These are phyloP conservation scores for Sphaerulina vaccinii DNA, from an alignment of 2,329 filamentous ascomycete genomes.

Conservation along the genomic window DNA sequence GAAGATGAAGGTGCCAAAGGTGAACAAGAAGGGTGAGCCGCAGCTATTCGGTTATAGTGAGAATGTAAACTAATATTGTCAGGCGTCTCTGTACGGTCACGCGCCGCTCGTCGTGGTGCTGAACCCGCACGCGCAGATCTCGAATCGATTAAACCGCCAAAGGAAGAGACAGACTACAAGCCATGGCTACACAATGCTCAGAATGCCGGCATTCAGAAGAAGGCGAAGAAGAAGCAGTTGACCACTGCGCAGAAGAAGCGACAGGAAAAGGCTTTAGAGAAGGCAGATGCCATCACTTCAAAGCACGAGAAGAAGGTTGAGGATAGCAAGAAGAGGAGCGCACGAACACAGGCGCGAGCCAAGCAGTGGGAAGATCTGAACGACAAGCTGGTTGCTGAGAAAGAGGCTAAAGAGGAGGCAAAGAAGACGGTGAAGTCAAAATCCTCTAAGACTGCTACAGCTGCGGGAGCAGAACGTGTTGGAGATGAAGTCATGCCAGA, in stretches of 20 bases:
- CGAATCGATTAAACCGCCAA: conserved; percentile 45
- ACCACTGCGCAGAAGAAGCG: conserved; percentile 55
- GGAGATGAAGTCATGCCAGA: conserved; percentile 21
- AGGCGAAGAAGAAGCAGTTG: conserved; percentile 57
- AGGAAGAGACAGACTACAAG: conserved; percentile 51
- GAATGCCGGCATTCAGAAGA: conserved; percentile 68
- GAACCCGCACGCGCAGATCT: conserved; percentile 57
- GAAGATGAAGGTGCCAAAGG: conserved; percentile 50
- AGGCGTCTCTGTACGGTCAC: conserved; percentile 69
- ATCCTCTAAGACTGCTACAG: background rate
- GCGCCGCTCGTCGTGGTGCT: conserved; percentile 69
- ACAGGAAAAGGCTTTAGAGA: conserved; percentile 55
- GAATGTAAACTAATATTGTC: conserved; percentile 1
- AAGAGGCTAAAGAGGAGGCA: conserved; percentile 15
- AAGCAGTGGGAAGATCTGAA: conserved; percentile 39
- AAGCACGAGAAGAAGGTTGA: conserved; percentile 57
- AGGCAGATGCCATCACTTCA: conserved; percentile 55
- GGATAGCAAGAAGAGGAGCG: conserved; percentile 52
- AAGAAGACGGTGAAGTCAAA: conserved; percentile 14
- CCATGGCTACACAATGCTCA: conserved; percentile 70
- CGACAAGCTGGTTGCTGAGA: conserved; percentile 25
- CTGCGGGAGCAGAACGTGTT: conserved; percentile 4
- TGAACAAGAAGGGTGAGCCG: conserved; percentile 45
- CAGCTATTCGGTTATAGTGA: background rate
- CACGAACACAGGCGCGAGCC: conserved; percentile 40